phyloP scores from a whole-genome alignment of 176 grass and related monocot species.

The Raddia distichophylla region DNA sequence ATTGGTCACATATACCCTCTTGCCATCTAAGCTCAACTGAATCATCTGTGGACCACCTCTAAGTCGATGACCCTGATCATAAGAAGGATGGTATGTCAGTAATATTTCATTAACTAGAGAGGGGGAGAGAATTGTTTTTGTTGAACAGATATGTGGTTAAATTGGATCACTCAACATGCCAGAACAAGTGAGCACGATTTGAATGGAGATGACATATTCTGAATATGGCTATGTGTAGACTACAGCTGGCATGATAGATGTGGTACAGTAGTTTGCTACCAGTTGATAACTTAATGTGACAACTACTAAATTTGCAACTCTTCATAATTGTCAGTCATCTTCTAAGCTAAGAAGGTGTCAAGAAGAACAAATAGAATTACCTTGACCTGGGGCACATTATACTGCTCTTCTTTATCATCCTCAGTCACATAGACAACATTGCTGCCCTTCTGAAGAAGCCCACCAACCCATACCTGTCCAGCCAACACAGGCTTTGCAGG shows the following conservation, averaged over 20 bases:
- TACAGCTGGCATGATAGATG: not conserved
- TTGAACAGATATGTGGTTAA: not conserved
- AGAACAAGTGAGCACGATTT: not conserved
- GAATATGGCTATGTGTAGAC: not conserved
- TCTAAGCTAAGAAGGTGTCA: not conserved
- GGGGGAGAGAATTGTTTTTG: too few relatives aligned
- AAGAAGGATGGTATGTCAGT: not conserved
- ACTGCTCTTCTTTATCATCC: slow-evolving; percentile 74
- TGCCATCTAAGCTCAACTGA: slow-evolving; percentile 88
- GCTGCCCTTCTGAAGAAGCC: slow-evolving; percentile 87
- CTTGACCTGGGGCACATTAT: slow-evolving; percentile 77
- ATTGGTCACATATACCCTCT: slow-evolving; percentile 86
- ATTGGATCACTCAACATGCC: not conserved
- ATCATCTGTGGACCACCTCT: slow-evolving; percentile 97
- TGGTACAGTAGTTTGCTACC: not conserved
- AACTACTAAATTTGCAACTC: not conserved
- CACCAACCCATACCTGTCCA: slow-evolving; percentile 91
- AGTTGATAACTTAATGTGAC: not conserved
- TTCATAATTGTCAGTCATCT: not conserved
- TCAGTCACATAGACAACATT: slow-evolving; percentile 70
- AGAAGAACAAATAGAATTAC: slow-evolving; percentile 39
- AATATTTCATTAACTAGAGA: too few relatives aligned
- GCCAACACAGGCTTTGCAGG: slow-evolving; percentile 80
- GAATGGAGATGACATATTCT: not conserved
- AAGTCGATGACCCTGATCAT: slow-evolving; percentile 67